Percentiles rank a stretch among this genome's conserved stretches.
Conservation (phyloP, 2,329 filamentous ascomycete genomes). For the Pseudogymnoascus sp. region DNA sequence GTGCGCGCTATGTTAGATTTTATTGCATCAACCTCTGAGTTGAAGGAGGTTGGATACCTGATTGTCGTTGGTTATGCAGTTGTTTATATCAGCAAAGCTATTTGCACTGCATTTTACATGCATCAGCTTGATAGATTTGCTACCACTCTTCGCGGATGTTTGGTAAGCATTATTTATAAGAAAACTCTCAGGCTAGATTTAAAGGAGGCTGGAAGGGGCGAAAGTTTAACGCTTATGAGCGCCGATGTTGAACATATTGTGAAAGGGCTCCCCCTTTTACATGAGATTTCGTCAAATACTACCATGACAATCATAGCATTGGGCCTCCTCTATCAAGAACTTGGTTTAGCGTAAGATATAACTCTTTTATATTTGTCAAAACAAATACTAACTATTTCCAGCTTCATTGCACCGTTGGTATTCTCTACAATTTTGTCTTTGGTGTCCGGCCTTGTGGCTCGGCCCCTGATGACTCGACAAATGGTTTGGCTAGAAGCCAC, state of each 20-base stretch:
- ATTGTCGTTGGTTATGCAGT: neutral
- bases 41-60: neutral
- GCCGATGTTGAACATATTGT: constrained; percentile 35
- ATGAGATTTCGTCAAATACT: constrained; percentile 27
- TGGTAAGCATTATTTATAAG: constrained; percentile 22
- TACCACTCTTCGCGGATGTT: constrained; percentile 21
- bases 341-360: constrained; percentile 22
- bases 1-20: neutral
- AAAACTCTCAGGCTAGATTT: constrained; percentile 16
- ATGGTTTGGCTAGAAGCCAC: constrained; percentile 32
- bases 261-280: constrained; percentile 25
- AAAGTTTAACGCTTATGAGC: constrained; percentile 31
- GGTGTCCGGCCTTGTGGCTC: neutral
- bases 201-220: neutral
- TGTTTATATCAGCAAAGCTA: constrained; percentile 1
- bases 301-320: constrained; percentile 23
- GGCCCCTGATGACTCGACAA: constrained; percentile 13
- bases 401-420: neutral
- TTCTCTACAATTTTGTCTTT: neutral
- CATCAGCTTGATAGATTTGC: constrained; percentile 15
- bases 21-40: neutral
- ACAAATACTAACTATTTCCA: neutral
- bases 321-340: constrained; percentile 23
- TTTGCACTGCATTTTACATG: neutral
- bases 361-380: constrained; percentile 6